Base-by-base conservation (phyloP, 176 grass and related monocot genomes). In the sorghum (Sorghum bicolor) region DNA sequence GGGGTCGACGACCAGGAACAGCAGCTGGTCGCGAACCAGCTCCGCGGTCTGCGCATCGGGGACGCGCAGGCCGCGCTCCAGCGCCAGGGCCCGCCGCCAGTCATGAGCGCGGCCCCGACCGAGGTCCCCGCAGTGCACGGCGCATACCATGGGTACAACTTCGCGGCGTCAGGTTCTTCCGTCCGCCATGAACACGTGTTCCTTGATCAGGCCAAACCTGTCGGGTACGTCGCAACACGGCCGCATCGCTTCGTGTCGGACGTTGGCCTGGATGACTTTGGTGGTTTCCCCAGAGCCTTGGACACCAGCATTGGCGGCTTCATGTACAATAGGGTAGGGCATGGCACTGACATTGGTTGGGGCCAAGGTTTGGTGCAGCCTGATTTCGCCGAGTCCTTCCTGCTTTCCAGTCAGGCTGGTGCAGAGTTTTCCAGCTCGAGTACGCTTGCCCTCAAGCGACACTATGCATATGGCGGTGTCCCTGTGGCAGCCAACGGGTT, bases 291-390 rank as follows among this genome's bases (percentile, higher is more conserved):
- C 8, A 15, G 37, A 43, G 17, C 58, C 67, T 0, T 86, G 84
- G 88, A 60, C 29, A 26, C 79, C 30, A 24, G 31, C 13, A 24
- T 79, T 44, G 74, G 67, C 45, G 67, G 79, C 17, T 58, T 74
- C 36, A 6, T 86, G 79, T 90, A 83, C 79, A 86, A 82, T 32
- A 86, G 88, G 58, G 17, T 76, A 31, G 80, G 16, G 16, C 77
- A 78, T 39, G 29, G 37, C 43, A 79, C 34, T 11, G 80, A 80
- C 80, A 74, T 67, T 79, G 74, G 88, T 50, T 79, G 67, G 67
- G 60, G 45, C 6, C 79, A 82, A 53, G 79, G 72, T 14, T 45
- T 78, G 43, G 66, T 86, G 79, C 88, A 83, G 74, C 67, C 84
- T 66, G 88, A 53, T 72, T 67, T 82, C 15, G 65, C 84, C 5